These are phyloP conservation scores for Choanephora cucurbitarum DNA, from an alignment of 371 early-diverging fungal genomes.

Conservation along the genomic window DNA sequence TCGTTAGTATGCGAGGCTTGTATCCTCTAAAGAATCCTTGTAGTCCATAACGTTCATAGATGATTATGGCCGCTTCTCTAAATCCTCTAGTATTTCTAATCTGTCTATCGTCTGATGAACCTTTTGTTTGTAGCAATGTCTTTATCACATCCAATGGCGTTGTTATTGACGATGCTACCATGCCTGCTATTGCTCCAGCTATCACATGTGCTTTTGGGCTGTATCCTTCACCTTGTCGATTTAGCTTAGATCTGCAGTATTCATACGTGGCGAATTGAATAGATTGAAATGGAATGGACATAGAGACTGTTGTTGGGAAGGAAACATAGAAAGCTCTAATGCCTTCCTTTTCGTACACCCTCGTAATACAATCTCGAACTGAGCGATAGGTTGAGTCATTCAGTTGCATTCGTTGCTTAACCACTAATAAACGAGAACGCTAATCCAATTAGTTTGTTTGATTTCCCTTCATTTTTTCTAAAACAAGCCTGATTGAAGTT, in stretches of 20 bases:
- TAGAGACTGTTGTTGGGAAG: constrained; percentile 90
- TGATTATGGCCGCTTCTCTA: constrained; percentile 70
- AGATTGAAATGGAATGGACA: constrained; percentile 94
- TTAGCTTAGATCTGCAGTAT: constrained; percentile 66
- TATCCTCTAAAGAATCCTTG: constrained; percentile 79
- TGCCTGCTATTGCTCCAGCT: constrained; percentile 91
- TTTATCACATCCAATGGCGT: constrained; percentile 93
- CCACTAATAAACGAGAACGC: constrained; percentile 50
- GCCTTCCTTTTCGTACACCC: constrained; percentile 79
- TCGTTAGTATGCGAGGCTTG: constrained; percentile 75
- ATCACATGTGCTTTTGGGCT: constrained; percentile 80
- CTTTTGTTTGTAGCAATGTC: constrained; percentile 89
- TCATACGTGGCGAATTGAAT: constrained; percentile 94
- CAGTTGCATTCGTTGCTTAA: constrained; percentile 96
- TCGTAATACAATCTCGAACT: constrained; percentile 69
- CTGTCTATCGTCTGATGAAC: constrained; percentile 62
- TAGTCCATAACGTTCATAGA: constrained; percentile 71
- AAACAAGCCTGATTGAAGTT: neutral
- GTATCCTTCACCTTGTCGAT: constrained; percentile 71
- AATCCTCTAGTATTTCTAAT: constrained; percentile 73
- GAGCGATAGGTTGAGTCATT: constrained; percentile 67
- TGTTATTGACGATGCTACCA: constrained; percentile 82
- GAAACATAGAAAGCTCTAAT: constrained; percentile 89
- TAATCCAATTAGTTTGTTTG: neutral
- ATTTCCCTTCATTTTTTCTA: too few relatives aligned